phyloP scores from a whole-genome alignment of 2,329 filamentous ascomycete species.

The Graphium sp. region DNA sequence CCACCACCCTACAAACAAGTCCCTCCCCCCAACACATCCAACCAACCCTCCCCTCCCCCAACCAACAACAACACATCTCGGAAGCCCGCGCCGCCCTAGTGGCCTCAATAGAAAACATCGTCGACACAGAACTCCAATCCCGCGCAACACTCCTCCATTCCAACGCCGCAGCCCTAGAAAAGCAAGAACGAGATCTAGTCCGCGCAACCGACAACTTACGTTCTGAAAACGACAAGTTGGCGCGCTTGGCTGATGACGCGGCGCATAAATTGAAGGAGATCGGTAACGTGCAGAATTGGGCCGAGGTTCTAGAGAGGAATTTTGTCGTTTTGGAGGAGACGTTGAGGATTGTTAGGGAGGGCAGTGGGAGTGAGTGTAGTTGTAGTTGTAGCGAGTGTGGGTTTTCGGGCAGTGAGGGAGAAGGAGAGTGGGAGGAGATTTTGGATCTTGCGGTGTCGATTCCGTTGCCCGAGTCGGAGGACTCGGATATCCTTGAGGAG shows the following conservation, averaged over 20 bases:
- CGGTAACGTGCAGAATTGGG: slow-evolving; percentile 75
- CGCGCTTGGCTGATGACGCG: slow-evolving; percentile 44
- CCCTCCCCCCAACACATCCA: slow-evolving; percentile 10
- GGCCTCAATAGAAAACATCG: slow-evolving; percentile 49
- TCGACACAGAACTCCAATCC: slow-evolving; percentile 50
- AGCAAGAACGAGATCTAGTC: slow-evolving; percentile 49
- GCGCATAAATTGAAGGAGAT: slow-evolving; percentile 57
- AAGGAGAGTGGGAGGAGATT: slow-evolving; percentile 7
- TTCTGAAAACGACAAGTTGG: slow-evolving; percentile 48
- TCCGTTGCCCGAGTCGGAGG: too few relatives aligned
- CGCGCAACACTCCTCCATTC: slow-evolving; percentile 53
- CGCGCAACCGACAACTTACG: slow-evolving; percentile 42
- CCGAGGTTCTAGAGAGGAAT: slow-evolving; percentile 59
- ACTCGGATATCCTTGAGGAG: too few relatives aligned
- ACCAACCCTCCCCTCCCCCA: slow-evolving; percentile 20
- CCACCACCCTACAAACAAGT: too few relatives aligned
- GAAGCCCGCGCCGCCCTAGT: slow-evolving; percentile 42
- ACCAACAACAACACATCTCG: slow-evolving; percentile 28
- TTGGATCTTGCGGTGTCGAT: too few relatives aligned
- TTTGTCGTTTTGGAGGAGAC: slow-evolving; percentile 49
- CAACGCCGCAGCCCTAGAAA: slow-evolving; percentile 46
- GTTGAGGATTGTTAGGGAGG: slow-evolving; percentile 22
- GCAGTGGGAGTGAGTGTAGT: slow-evolving; percentile 9
- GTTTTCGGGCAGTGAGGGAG: slow-evolving; percentile 8
- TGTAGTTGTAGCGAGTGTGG: slow-evolving; percentile 22